A percentile compares a stretch with the other conserved stretches of the same genome.
phyloP scores from a whole-genome alignment of 805 yeast species.

The Ogataea methylovora region DNA sequence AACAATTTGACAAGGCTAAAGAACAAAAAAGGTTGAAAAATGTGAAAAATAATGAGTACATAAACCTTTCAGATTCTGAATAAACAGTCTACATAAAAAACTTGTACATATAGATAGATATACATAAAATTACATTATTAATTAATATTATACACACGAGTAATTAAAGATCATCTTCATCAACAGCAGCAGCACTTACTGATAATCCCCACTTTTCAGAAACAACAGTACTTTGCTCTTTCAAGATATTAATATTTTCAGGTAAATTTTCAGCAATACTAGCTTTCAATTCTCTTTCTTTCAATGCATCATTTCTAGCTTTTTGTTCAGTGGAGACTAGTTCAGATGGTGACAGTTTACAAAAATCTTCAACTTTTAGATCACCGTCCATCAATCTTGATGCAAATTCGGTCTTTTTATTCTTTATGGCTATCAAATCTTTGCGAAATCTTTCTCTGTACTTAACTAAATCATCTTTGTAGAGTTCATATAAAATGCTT shows the following conservation, averaged over 20 bases:
- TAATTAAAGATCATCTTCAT: constrained; percentile 6
- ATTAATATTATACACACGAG: neutral
- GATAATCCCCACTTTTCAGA: constrained; percentile 28
- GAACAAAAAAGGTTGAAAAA: too few relatives aligned
- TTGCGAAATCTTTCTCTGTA: constrained; percentile 23
- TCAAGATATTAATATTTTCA: constrained; percentile 18
- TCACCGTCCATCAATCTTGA: constrained; percentile 4
- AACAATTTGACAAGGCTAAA: too few relatives aligned
- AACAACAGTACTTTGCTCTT: constrained; percentile 17
- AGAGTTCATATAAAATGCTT: constrained; percentile 10
- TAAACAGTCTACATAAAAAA: too few relatives aligned
- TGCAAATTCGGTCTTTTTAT: constrained; percentile 18
- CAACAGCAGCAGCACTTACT: constrained; percentile 27
- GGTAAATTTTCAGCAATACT: constrained; percentile 18
- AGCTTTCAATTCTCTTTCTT: constrained; percentile 23
- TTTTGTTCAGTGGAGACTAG: constrained; percentile 21
- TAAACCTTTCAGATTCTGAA: too few relatives aligned
- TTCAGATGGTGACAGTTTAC: constrained; percentile 12
- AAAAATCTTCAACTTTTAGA: constrained; percentile 15
- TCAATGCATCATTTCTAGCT: constrained; percentile 19
- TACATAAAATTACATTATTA: too few relatives aligned
- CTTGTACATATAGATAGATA: too few relatives aligned
- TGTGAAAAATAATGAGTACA: too few relatives aligned
- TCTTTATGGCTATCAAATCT: constrained; percentile 23
- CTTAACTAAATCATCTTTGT: constrained; percentile 8